Percentiles rank a stretch among this genome's conserved stretches.
These are phyloP conservation scores for Yarrowia sp. DNA, from an alignment of 805 yeast genomes.

Conservation along the genomic window DNA sequence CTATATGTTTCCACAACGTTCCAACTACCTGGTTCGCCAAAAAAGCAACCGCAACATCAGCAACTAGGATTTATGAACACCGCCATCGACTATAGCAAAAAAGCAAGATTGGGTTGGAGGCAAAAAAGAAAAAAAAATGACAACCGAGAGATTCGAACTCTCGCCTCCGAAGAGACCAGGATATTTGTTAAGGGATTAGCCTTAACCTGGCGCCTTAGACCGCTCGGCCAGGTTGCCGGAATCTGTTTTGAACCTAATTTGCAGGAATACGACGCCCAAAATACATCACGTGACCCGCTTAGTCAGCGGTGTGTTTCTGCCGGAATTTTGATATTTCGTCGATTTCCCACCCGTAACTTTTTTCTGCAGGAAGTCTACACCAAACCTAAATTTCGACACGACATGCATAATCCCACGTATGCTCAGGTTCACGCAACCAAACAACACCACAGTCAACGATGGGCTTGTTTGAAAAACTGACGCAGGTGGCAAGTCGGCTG, in stretches of 20 bases:
- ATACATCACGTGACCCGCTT: neutral
- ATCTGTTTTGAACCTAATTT: no score
- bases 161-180: conserved; percentile 26
- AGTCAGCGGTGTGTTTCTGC: no score
- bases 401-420: conserved; percentile 9
- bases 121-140: no score
- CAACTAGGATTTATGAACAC: no score
- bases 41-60: no score
- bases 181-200: conserved; percentile 16
- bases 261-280: no score
- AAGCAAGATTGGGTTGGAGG: no score
- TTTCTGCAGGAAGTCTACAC: neutral
- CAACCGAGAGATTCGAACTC: conserved; percentile 26
- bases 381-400: neutral
- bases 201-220: conserved; percentile 28
- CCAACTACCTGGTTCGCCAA: no score
- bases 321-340: no score
- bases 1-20: no score
- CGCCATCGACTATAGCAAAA: no score
- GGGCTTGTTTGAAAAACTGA: conserved; percentile 41
- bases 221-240: conserved; percentile 25
- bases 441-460: conserved; percentile 28
- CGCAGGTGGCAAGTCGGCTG: conserved; percentile 34
- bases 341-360: no score
- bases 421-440: neutral